Conservation (phyloP, 345 rosid species). For the Gossypium bickii region DNA sequence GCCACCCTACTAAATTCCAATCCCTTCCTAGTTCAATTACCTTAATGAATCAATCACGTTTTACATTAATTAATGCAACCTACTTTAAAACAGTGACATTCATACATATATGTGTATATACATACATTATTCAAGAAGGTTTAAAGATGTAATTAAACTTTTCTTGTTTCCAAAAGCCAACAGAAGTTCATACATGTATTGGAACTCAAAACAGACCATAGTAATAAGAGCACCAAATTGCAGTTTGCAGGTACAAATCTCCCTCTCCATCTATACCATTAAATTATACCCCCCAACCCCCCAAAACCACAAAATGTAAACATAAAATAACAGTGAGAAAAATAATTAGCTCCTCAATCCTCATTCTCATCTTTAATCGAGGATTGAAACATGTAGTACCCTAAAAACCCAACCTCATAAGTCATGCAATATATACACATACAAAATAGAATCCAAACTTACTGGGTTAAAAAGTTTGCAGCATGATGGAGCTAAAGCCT, state of each 20-base stretch:
- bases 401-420: conserved; percentile 21
- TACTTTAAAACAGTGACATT: background rate
- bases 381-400: conserved; percentile 31
- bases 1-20: conserved; percentile 8
- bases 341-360: conserved; percentile 21
- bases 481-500: conserved; percentile 24
- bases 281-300: conserved; percentile 31
- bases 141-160: background rate
- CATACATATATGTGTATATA: too few species aligned
- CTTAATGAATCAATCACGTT: background rate
- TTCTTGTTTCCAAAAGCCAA: background rate
- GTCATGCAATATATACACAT: conserved; percentile 34
- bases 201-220: background rate
- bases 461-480: conserved; percentile 33
- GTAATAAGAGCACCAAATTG: conserved; percentile 23
- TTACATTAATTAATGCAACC: background rate
- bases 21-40: background rate
- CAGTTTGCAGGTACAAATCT: conserved; percentile 33
- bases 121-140: background rate
- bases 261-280: conserved; percentile 42
- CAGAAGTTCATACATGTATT: background rate
- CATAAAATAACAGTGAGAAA: conserved; percentile 10
- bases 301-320: conserved; percentile 18
- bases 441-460: conserved; percentile 30
- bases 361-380: conserved; percentile 14